Conservation (phyloP, 768 basidiomycete species). For the Rhizopogon vesiculosus region DNA sequence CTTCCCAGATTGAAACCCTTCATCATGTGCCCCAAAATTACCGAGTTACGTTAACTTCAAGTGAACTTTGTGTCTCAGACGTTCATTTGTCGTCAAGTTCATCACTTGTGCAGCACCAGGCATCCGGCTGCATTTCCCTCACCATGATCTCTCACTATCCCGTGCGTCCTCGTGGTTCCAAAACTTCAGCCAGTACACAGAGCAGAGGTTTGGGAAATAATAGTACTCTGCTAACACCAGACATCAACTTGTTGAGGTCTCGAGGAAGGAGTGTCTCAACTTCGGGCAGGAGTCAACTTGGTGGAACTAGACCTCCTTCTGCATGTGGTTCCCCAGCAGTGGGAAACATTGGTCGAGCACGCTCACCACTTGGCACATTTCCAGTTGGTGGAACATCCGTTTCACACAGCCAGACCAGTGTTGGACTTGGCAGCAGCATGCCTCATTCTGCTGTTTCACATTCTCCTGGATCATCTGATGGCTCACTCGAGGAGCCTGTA, state of each 20-base stretch:
- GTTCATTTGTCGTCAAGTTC: too few species aligned
- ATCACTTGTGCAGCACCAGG: not conserved
- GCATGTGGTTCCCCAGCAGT: not conserved
- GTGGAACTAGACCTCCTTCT: not conserved
- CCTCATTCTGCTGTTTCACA: not conserved
- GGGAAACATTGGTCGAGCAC: not conserved
- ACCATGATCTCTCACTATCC: not conserved
- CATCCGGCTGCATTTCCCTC: not conserved
- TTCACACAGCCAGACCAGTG: not conserved
- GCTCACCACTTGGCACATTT: not conserved
- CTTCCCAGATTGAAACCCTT: too few species aligned
- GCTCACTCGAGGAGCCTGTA: not conserved
- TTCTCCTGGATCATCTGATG: not conserved
- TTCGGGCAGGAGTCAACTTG: not conserved
- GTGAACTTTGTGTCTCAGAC: too few species aligned
- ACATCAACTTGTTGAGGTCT: not conserved
- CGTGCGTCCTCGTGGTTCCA: not conserved
- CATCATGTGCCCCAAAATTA: too few species aligned
- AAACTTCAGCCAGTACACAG: not conserved
- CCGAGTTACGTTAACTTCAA: too few species aligned
- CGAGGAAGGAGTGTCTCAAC: not conserved
- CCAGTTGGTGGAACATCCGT: not conserved
- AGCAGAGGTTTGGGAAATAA: not conserved
- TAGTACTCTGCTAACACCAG: not conserved
- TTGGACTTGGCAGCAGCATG: not conserved